phyloP scores from a whole-genome alignment of 164 flowering plant species.

The Nelumbo lutea region DNA sequence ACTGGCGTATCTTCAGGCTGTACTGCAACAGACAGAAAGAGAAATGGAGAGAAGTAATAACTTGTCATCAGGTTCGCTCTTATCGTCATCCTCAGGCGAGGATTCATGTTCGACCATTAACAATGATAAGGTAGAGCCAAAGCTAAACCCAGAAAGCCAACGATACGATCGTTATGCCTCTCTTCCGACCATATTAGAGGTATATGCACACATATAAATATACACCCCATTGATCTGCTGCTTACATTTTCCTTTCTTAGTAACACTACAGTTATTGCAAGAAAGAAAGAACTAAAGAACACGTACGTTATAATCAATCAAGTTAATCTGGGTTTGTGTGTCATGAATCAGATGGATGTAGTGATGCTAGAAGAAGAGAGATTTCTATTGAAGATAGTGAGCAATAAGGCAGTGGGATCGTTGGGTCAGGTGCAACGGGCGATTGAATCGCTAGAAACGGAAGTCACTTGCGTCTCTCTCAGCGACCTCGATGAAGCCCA shows the following conservation, averaged over 20 bases:
- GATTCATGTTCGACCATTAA: not conserved
- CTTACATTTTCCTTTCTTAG: no score
- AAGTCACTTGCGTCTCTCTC: not conserved
- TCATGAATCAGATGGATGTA: not conserved
- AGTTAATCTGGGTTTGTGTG: no score
- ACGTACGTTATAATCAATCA: no score
- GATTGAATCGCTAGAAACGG: conserved; percentile 2
- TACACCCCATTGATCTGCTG: no score
- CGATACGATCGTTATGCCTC: no score
- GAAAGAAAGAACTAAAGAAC: no score
- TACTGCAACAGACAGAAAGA: conserved; percentile 1
- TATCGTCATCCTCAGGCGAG: no score
- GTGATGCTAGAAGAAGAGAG: conserved; percentile 2
- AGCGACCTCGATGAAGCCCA: not conserved
- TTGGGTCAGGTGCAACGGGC: conserved; percentile 6
- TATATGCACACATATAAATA: no score
- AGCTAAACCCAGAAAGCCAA: not conserved
- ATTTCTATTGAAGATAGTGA: conserved; percentile 2
- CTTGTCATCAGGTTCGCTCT: no score
- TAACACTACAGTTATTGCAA: no score
- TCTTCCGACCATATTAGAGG: no score
- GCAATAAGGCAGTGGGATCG: conserved; percentile 12
- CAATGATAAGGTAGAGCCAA: not conserved
- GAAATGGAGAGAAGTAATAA: not conserved
- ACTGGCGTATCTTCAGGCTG: conserved; percentile 6